Conservation (phyloP, 2,329 filamentous ascomycete genomes). For the Aspergillus ustus region DNA sequence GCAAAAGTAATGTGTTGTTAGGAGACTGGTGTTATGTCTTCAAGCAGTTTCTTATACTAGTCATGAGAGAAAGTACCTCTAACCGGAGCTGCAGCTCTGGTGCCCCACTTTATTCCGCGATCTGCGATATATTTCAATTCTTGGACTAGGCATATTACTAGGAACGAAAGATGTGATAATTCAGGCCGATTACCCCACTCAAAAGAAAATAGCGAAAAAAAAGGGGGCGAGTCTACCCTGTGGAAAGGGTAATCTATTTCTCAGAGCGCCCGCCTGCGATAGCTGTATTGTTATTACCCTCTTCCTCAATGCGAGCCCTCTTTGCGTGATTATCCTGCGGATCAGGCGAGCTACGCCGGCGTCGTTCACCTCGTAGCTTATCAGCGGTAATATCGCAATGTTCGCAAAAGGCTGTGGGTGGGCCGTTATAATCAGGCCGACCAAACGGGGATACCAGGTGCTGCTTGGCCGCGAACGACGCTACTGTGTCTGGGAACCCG, state of each 20-base stretch:
- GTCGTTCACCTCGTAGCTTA: background rate
- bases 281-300: background rate
- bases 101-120: no score
- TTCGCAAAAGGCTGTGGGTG: constrained; percentile 4
- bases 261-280: no score
- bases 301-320: constrained; percentile 2
- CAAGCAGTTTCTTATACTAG: no score
- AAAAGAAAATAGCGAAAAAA: no score
- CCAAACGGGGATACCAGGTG: constrained; percentile 15
- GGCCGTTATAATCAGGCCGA: constrained; percentile 7
- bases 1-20: constrained; percentile 3
- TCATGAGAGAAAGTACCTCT: no score
- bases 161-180: no score
- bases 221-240: no score
- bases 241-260: no score
- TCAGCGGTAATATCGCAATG: constrained; percentile 6
- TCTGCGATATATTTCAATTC: no score
- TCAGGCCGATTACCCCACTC: no score
- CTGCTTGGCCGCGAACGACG: constrained; percentile 11
- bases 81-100: no score
- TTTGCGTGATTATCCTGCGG: background rate
- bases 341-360: constrained; percentile 5
- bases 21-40: background rate
- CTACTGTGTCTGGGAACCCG: constrained; percentile 15
- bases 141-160: no score